phyloP scores from a whole-genome alignment of 1,139 yeast genomes.

The Saccharomyces pastorianus region DNA sequence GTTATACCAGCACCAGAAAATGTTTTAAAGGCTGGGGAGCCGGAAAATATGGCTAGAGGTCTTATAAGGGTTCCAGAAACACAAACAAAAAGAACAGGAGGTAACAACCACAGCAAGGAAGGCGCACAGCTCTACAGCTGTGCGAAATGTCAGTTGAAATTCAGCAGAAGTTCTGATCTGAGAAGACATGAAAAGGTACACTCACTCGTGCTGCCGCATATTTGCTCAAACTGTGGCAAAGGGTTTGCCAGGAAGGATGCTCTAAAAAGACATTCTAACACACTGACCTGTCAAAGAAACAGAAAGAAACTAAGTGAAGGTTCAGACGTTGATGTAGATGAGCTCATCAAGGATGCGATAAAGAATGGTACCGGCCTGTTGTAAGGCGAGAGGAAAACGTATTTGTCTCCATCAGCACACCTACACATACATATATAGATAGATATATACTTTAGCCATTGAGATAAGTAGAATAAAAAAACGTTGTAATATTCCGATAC shows the following conservation, averaged over 20 bases:
- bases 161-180: conserved; percentile 26
- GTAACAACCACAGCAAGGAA: not conserved
- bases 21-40: not conserved
- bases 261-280: conserved; percentile 61
- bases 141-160: conserved; percentile 27
- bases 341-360: conserved; percentile 22
- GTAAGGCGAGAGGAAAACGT: conserved; percentile 5
- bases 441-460: not conserved
- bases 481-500: not conserved
- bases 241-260: conserved; percentile 83
- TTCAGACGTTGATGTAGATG: conserved; percentile 25
- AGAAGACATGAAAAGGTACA: conserved; percentile 30
- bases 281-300: conserved; percentile 66
- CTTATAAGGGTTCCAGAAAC: not conserved
- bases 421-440: not conserved
- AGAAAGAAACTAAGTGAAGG: conserved; percentile 38
- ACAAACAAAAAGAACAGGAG: not conserved
- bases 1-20: conserved; percentile 3
- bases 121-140: conserved; percentile 12
- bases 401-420: not conserved
- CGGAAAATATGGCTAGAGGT: not conserved
- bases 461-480: not conserved
- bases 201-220: conserved; percentile 33
- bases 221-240: conserved; percentile 67
- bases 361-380: conserved; percentile 12